These are phyloP conservation scores for Rhinocladiella mackenziei DNA, from an alignment of 2,329 filamentous ascomycete genomes.

Conservation along the genomic window DNA sequence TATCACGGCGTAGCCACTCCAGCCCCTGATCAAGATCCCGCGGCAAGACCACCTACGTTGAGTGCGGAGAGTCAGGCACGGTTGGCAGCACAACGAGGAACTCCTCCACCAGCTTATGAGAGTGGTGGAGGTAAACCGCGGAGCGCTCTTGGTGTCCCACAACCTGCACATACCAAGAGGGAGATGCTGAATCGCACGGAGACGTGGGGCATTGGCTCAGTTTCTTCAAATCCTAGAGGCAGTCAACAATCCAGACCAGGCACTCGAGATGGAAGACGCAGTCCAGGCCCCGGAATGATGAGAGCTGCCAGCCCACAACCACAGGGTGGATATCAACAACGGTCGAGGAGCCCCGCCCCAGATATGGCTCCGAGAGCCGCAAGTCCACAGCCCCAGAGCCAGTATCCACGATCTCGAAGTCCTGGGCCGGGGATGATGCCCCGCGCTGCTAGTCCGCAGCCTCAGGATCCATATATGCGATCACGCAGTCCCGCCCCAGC, in stretches of 20 bases:
- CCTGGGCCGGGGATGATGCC: slow-evolving; percentile 24
- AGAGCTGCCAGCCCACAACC: slow-evolving; percentile 24
- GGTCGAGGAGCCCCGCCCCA: slow-evolving; percentile 24
- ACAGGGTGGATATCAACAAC: slow-evolving; percentile 15
- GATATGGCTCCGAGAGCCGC: slow-evolving; percentile 23
- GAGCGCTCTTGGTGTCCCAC: slow-evolving; percentile 49
- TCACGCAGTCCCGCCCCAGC: slow-evolving; percentile 22
- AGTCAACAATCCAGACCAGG: slow-evolving; percentile 21
- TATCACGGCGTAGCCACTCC: slow-evolving; percentile 93
- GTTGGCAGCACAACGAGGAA: slow-evolving; percentile 62
- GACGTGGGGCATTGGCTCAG: slow-evolving; percentile 57
- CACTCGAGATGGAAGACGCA: slow-evolving; percentile 26
- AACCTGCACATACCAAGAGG: slow-evolving; percentile 84
- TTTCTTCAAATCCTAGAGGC: slow-evolving; percentile 11
- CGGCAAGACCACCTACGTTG: slow-evolving; percentile 28
- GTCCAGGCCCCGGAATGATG: slow-evolving; percentile 24
- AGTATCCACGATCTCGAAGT: slow-evolving; percentile 17
- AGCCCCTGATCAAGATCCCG: slow-evolving; percentile 46
- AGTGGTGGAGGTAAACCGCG: slow-evolving; percentile 42
- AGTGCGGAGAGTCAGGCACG: slow-evolving; percentile 40
- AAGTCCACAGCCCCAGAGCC: slow-evolving; percentile 27
- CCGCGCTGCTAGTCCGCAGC: slow-evolving; percentile 22
- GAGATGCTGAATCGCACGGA: slow-evolving; percentile 95
- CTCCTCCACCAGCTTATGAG: slow-evolving; percentile 85
- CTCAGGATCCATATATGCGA: slow-evolving; percentile 12